Conservation (phyloP, 1,284 basidiomycete genomes). For the Cutaneotrichosporon dermatis region DNA sequence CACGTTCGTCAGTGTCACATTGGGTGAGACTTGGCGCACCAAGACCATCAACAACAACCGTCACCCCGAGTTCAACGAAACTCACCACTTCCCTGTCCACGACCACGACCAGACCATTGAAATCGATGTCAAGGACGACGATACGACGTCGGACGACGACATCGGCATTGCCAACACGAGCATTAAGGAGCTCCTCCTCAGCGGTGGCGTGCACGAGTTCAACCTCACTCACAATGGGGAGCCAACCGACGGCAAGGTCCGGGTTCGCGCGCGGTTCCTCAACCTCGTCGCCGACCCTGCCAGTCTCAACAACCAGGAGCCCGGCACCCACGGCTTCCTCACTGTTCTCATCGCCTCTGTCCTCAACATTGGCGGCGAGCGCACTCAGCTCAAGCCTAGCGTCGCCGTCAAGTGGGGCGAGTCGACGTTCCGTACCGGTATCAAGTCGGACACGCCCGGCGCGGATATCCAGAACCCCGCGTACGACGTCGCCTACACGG, state of each 20-base stretch:
- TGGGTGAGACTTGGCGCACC: constrained; percentile 13
- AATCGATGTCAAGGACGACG: constrained; percentile 7
- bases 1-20: constrained; percentile 5
- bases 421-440: constrained; percentile 9
- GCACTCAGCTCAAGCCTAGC: constrained; percentile 13
- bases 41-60: constrained; percentile 15
- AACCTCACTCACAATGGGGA: constrained; percentile 4
- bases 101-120: constrained; percentile 13
- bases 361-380: constrained; percentile 6
- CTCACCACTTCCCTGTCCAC: constrained; percentile 11
- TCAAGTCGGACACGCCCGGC: constrained; percentile 16
- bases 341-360: constrained; percentile 12
- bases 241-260: constrained; percentile 1
- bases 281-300: constrained; percentile 10
- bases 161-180: constrained; percentile 3
- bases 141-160: constrained; percentile 8
- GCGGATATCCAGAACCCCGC: constrained; percentile 16
- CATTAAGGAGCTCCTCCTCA: constrained; percentile 11
- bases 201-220: constrained; percentile 3
- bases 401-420: constrained; percentile 16
- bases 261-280: constrained; percentile 9
- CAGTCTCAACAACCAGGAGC: constrained; percentile 10
- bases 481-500: constrained; percentile 8
- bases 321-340: constrained; percentile 11
- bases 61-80: constrained; percentile 13